phyloP scores from a whole-genome alignment of 148 eudicot species.

The Spergularia bocconei region DNA sequence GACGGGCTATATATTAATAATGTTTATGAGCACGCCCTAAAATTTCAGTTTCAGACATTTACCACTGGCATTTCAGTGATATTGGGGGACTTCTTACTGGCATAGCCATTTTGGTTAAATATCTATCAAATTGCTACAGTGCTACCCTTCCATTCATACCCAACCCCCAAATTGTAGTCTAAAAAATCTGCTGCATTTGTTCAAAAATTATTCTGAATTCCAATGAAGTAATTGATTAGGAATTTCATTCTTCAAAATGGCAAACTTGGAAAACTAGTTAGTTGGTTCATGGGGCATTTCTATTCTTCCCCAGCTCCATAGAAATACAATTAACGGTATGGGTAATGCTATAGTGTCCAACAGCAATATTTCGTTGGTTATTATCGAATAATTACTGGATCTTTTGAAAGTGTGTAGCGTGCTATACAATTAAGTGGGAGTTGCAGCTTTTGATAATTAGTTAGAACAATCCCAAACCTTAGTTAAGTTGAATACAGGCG shows the following conservation, averaged over 20 bases:
- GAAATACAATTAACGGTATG: neutral
- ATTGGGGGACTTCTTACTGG: neutral
- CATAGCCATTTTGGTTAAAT: neutral
- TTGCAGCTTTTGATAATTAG: neutral
- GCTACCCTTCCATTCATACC: neutral
- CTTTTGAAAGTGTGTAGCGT: neutral
- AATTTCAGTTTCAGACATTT: neutral
- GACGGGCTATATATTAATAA: neutral
- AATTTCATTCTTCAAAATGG: neutral
- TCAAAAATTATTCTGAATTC: neutral
- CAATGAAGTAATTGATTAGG: neutral
- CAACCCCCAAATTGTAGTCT: neutral
- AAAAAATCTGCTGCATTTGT: neutral
- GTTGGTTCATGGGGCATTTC: neutral
- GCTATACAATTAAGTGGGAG: neutral
- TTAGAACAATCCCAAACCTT: neutral
- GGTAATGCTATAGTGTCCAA: neutral
- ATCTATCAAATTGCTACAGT: slow-evolving; percentile 1
- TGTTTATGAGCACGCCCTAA: neutral
- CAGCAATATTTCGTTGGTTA: neutral
- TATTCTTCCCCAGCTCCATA: neutral
- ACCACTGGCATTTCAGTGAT: neutral
- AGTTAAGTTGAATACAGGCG: neutral
- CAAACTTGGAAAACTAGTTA: neutral
- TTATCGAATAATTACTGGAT: neutral